Base-by-base conservation (phyloP, 1,139 yeast species). In the Pichia kudriavzevii region DNA sequence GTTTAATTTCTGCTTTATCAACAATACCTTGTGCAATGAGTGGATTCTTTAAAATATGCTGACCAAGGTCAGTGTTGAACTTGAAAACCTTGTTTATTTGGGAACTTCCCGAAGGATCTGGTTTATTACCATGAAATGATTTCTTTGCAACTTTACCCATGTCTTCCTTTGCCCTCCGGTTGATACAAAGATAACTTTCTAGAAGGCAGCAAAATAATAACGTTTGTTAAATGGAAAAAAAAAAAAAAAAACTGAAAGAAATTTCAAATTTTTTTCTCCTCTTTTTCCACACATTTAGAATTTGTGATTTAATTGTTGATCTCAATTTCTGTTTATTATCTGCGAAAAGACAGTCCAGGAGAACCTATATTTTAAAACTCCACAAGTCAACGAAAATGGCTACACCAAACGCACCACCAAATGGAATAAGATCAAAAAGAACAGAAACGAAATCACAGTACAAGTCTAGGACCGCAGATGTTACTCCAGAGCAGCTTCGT, bases 21-120 rank as follows among this genome's bases (percentile, higher is more conserved):
- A 91, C 98, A 53, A 91, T 91, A 10, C 96, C 97, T 58, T 91
- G 97, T 3, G 98, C 97, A 22, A 93, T 94, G 35, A 87, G 67
- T 2, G 99, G 99, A 58, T 91, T 91, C 55, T 91, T 91, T 55
- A 91, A 69, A 49, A 91, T 87, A 67, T 91, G 99, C 65, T 91
- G 99, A 44, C 99, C 99, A 41, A 91, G 69, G 53, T 84, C 93
- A 22, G 97, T 91, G 61, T 91, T 93, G 75, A 91, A 88, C 55
- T 87, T 88, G 72, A 88, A 88, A 29, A 87, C 96, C 2, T 93
- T 78, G 56, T 79, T 79, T 58, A 79, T 61, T 52, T 76, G 76
- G 38, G 78, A 83, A 8, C 72, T 29, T 69, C 84, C 48, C 60
- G 72, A 24, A 66, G 76, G 30, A 67, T 60, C 33, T 69, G 69